Percentiles rank a stretch among this genome's conserved stretches.
Evolutionary conservation across 2,329 filamentous ascomycete genomes (phyloP).

Genomic region (Cladosporium sp.): DNA sequence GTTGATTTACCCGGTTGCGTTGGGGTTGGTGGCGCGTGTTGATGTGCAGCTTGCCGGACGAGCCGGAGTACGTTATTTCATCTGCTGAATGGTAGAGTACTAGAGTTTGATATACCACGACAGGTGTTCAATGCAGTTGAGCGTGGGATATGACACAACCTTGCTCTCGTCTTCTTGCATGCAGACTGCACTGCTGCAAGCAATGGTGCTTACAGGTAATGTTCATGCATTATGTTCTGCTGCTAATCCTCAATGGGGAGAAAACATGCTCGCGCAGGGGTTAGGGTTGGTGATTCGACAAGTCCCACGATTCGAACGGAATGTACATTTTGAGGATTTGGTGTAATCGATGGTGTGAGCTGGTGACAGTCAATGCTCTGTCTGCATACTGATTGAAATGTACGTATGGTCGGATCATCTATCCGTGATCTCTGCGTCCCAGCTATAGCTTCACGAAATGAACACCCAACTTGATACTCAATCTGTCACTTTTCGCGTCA

Average conservation of each 20-base stretch:
- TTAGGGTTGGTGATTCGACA: not conserved
- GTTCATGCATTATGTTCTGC: not conserved
- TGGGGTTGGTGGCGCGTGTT: not conserved
- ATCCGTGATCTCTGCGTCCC: not conserved
- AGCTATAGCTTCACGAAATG: not conserved
- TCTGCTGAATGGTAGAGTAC: not conserved
- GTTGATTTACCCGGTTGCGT: not conserved
- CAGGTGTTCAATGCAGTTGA: not conserved
- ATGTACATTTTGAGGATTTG: too few relatives aligned
- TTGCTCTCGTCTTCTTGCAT: not conserved
- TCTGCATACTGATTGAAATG: not conserved
- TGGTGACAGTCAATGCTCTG: too few relatives aligned
- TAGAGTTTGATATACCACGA: not conserved
- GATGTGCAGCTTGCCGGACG: not conserved
- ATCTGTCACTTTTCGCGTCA: too few relatives aligned
- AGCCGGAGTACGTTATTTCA: not conserved
- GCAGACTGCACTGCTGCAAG: not conserved
- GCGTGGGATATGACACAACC: not conserved
- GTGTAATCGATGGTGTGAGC: too few relatives aligned
- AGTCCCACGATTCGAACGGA: not conserved
- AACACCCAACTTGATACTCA: not conserved
- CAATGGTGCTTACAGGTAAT: not conserved
- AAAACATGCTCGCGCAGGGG: not conserved
- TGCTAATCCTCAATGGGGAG: not conserved
- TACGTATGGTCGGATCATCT: not conserved